phyloP scores from a whole-genome alignment of 768 basidiomycete species.

The Auriscalpium microsporum region DNA sequence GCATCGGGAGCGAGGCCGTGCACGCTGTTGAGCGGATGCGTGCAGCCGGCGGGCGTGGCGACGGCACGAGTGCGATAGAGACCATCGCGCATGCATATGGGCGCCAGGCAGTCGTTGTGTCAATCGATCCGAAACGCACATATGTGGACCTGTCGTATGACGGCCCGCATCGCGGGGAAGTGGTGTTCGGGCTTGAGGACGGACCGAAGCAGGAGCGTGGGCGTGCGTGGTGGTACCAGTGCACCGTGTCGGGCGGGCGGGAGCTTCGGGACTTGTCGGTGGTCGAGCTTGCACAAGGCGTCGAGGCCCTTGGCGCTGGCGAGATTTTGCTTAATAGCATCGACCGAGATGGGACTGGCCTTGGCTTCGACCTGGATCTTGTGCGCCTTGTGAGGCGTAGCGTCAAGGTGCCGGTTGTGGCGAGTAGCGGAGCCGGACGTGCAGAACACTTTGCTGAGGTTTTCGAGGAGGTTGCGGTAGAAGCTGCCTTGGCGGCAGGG shows the following conservation, averaged over 20 bases:
- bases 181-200: constrained; percentile 39
- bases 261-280: constrained; percentile 77
- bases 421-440: constrained; percentile 87
- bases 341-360: constrained; percentile 89
- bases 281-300: constrained; percentile 84
- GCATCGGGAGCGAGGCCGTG: constrained; percentile 94
- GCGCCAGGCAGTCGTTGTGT: constrained; percentile 95
- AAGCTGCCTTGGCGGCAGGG: constrained; percentile 92
- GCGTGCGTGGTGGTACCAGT: constrained; percentile 97
- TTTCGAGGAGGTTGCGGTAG: constrained; percentile 70
- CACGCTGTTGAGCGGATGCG: constrained; percentile 82
- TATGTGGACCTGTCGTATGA: constrained; percentile 68
- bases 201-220: constrained; percentile 49
- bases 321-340: constrained; percentile 95
- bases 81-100: constrained; percentile 87
- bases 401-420: constrained; percentile 88
- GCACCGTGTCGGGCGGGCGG: constrained; percentile 91
- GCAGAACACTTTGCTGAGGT: constrained; percentile 81
- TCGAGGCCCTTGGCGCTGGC: constrained; percentile 86
- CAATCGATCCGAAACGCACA: constrained; percentile 84
- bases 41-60: constrained; percentile 36
- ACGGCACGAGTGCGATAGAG: constrained; percentile 85
- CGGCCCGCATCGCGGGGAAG: constrained; percentile 59
- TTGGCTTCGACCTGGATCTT: constrained; percentile 85
- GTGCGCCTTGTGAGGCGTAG: constrained; percentile 63